Base-by-base conservation (phyloP, 2,329 filamentous ascomycete species). In the Pyrenochaeta sp. region DNA sequence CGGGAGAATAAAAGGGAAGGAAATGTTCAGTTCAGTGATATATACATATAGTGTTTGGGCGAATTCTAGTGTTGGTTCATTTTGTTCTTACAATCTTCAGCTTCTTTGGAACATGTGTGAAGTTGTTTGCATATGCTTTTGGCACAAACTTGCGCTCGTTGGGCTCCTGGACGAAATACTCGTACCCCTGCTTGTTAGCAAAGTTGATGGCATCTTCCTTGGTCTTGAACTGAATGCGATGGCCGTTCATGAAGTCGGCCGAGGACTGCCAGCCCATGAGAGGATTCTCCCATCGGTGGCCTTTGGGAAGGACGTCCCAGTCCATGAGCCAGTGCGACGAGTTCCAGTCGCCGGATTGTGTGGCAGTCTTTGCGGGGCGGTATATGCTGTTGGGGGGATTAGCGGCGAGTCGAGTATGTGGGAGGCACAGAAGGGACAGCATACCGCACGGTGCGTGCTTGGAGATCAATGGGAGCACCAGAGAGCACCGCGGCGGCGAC, bases 221-320 rank as follows among this genome's bases (percentile, higher is more conserved):
- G 63, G 80, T 82, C 74, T 89, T 89, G 82, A 99, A 99, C 73
- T 87, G 87, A 63, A 99, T 75, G 70, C 91, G 84, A 35, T 91
- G 96, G 66, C 91, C 93, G 74, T 99, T 92, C 90, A 99, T 94
- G 69, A 84, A 85, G 74, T 99, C 94, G 42, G 82, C 93, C 13
- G 91, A 95, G 17, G 93, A 97, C 72, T 96, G 92, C 95, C 95
- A 99, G 49, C 94, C 94, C 84, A 99, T 99, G 71, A 99, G 76
- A 32, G 88, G 90, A 76, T 99, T 99, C 79, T 99, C 94, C 95
- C 94, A 99, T 62, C 94, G 84, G 75, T 96, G 90, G 50, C 94
- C 94, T 78, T 95, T 96, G 62, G 81, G 76, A 21, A 97, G 81
- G 35, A 96, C 85, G 71, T 99, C 94, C 94, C 94, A 99, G 73